phyloP scores from a whole-genome alignment of 768 basidiomycete species.

The Leucocoprinus sp. region DNA sequence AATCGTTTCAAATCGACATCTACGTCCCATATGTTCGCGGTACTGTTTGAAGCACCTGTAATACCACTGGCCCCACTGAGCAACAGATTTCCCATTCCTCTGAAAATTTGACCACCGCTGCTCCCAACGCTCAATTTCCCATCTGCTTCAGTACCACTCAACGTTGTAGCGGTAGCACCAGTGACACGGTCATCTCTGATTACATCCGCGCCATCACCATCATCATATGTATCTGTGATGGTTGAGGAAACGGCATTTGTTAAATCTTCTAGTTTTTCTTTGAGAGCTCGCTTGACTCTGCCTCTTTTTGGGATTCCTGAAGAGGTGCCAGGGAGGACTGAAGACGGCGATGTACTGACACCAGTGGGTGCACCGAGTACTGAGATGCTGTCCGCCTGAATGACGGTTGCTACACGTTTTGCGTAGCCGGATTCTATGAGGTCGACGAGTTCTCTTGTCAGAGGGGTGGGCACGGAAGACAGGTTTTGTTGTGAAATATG shows the following conservation, averaged over 20 bases:
- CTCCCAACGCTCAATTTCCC: constrained; percentile 17
- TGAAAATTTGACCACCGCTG: constrained; percentile 29
- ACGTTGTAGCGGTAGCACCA: not conserved
- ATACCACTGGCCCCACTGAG: constrained; percentile 26
- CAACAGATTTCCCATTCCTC: constrained; percentile 32
- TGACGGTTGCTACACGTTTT: constrained; percentile 13
- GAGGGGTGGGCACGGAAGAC: constrained; percentile 17
- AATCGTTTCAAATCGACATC: constrained; percentile 47
- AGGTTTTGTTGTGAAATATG: constrained; percentile 13
- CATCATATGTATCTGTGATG: constrained; percentile 11
- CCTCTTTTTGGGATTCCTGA: constrained; percentile 26
- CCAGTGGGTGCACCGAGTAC: not conserved
- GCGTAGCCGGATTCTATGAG: constrained; percentile 42
- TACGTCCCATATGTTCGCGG: constrained; percentile 30
- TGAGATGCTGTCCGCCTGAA: not conserved
- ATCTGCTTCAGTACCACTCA: constrained; percentile 18
- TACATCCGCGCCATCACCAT: constrained; percentile 20
- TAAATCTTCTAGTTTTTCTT: constrained; percentile 51
- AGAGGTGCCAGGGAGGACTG: not conserved
- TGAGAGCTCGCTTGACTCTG: constrained; percentile 55
- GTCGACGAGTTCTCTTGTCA: constrained; percentile 39
- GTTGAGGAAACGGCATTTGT: constrained; percentile 19
- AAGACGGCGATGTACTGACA: not conserved
- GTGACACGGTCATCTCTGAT: constrained; percentile 21
- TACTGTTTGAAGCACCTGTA: constrained; percentile 14